Percentiles rank a stretch among this genome's conserved stretches.
Evolutionary conservation across 2,329 filamentous ascomycete species (phyloP).

Genomic region (Furcasterigmium furcatum): DNA sequence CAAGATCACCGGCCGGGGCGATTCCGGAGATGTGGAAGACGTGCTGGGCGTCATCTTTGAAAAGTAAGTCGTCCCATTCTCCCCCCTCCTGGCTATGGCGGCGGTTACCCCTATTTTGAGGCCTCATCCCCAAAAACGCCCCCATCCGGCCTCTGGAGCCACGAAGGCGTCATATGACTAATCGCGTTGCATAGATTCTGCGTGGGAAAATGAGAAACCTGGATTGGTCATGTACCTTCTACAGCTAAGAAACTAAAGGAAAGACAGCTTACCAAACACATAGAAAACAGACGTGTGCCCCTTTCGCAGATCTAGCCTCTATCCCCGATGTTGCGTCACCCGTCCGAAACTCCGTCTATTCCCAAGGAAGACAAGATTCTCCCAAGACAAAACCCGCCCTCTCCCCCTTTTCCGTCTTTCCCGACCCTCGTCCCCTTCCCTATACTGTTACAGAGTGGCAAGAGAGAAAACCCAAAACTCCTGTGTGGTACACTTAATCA

Average conservation of each 20-base stretch:
- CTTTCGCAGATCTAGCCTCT: background rate
- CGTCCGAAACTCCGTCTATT: too few relatives aligned
- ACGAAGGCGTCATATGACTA: constrained; percentile 1
- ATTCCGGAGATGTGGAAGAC: constrained; percentile 88
- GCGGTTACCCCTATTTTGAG: background rate
- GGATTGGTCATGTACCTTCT: constrained; percentile 11
- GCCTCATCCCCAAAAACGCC: too few relatives aligned
- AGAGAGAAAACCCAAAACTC: background rate
- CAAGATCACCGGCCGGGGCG: constrained; percentile 82
- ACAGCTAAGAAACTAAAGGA: constrained; percentile 1
- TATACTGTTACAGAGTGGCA: background rate
- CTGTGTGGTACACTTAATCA: too few relatives aligned
- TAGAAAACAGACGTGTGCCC: constrained; percentile 8
- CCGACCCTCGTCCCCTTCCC: too few relatives aligned
- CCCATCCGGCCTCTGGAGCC: too few relatives aligned
- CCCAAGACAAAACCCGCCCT: too few relatives aligned
- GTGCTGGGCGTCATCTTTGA: constrained; percentile 96
- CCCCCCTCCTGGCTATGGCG: too few relatives aligned
- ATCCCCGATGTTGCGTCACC: background rate
- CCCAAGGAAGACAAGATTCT: too few relatives aligned
- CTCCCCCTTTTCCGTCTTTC: too few relatives aligned
- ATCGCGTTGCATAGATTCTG: constrained; percentile 32
- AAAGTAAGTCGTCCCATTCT: constrained; percentile 61
- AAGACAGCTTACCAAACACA: constrained; percentile 7
- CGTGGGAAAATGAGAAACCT: constrained; percentile 36